Evolutionary conservation across 73 alveolate species (phyloP).

Genomic region (Paramecium primaurelia): DNA sequence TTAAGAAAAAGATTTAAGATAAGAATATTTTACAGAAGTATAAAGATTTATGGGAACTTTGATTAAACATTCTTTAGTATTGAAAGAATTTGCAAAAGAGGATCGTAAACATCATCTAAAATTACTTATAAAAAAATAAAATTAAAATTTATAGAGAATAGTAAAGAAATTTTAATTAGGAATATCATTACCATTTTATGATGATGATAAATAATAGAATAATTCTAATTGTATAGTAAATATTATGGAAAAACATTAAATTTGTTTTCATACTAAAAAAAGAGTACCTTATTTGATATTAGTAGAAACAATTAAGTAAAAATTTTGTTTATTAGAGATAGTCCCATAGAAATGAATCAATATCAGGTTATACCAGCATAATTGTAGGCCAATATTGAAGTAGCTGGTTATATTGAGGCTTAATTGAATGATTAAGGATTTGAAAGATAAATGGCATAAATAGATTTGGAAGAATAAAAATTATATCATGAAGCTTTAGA

Average conservation of each 20-base stretch:
- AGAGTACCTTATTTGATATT: conserved; percentile 81
- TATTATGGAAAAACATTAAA: conserved; percentile 1
- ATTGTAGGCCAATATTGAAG: not conserved
- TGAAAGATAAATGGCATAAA: conserved; percentile 40
- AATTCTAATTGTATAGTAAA: not conserved
- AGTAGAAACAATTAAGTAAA: conserved; percentile 36
- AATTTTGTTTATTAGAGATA: not conserved
- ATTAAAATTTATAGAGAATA: conserved; percentile 60
- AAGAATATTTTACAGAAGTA: conserved; percentile 61
- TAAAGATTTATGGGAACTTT: conserved; percentile 64
- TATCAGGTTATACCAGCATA: not conserved
- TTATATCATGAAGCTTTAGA: conserved; percentile 4
- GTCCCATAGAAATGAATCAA: not conserved
- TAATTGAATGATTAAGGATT: not conserved
- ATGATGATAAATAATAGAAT: conserved; percentile 67
- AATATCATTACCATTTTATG: conserved; percentile 66
- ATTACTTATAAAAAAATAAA: conserved; percentile 50
- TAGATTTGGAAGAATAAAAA: not conserved
- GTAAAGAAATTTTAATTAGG: conserved; percentile 65
- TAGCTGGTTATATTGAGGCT: not conserved
- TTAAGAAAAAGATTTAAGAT: not conserved
- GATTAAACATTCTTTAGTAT: conserved; percentile 49
- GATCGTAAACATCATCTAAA: conserved; percentile 59
- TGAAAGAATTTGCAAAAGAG: conserved; percentile 58
- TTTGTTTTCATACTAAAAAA: conserved; percentile 82